These are phyloP conservation scores for Leishmania guyanensis DNA, from an alignment of 208 protist species.

Conservation along the genomic window DNA sequence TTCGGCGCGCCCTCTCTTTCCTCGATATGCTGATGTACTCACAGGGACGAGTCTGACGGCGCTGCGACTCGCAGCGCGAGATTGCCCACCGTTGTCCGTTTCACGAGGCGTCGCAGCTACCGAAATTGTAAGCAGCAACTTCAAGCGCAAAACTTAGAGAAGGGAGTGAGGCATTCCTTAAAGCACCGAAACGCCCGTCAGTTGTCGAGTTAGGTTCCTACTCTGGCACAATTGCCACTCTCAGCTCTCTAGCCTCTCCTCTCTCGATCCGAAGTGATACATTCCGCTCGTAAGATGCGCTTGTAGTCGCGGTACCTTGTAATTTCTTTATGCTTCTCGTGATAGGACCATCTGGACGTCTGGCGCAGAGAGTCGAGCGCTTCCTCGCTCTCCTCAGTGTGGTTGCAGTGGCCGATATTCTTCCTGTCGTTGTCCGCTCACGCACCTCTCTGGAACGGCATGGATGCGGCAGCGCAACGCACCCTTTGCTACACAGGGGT, in stretches of 20 bases:
- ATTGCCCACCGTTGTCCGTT: background rate
- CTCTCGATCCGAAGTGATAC: background rate
- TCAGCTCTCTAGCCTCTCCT: background rate
- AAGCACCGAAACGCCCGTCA: background rate
- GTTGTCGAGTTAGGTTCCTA: too few relatives aligned
- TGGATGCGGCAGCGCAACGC: constrained; percentile 3
- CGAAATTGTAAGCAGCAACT: background rate
- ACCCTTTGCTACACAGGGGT: background rate
- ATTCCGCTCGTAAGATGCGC: background rate
- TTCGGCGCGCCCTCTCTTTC: too few relatives aligned
- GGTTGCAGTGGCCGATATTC: background rate
- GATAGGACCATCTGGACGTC: background rate
- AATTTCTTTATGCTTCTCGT: background rate
- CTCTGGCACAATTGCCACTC: background rate
- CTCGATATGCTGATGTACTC: too few relatives aligned
- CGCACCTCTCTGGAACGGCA: constrained; percentile 14
- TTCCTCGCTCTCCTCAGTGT: background rate
- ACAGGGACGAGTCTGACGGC: too few relatives aligned
- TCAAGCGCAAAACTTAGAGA: background rate
- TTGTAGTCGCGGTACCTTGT: background rate
- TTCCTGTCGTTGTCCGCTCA: background rate
- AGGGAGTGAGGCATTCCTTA: too few relatives aligned
- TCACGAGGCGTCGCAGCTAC: background rate
- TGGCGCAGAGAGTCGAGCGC: background rate
- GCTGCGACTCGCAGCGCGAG: background rate